Evolutionary conservation across 768 basidiomycete species (phyloP).

Genomic region (Asterophora lycoperdoides): DNA sequence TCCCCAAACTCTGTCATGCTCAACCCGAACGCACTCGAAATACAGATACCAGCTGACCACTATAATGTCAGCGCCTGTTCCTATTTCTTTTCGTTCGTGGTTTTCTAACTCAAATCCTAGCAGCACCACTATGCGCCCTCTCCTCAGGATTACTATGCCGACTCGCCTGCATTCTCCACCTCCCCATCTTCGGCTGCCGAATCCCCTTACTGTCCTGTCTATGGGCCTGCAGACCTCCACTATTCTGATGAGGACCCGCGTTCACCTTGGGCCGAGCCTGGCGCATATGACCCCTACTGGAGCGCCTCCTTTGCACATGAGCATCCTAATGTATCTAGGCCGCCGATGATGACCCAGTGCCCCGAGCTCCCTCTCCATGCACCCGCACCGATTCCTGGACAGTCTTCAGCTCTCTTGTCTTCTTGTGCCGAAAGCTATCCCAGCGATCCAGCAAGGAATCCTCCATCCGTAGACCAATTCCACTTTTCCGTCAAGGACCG

Average conservation of each 20-base stretch:
- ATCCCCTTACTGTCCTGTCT: neutral
- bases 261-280: neutral
- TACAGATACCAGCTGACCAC: neutral
- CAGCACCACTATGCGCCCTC: neutral
- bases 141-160: neutral
- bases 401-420: conserved; percentile 14
- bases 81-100: neutral
- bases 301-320: neutral
- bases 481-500: neutral
- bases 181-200: neutral
- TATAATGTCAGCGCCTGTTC: neutral
- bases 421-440: conserved; percentile 7
- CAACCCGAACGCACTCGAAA: neutral
- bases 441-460: conserved; percentile 1
- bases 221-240: neutral
- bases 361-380: conserved; percentile 25
- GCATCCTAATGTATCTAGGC: conserved; percentile 15
- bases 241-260: neutral
- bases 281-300: neutral
- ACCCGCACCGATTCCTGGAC: conserved; percentile 23
- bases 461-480: conserved; percentile 3
- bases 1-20: neutral
- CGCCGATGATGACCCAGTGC: conserved; percentile 12
- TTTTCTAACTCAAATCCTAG: neutral
- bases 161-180: neutral